Percentiles rank a stretch among this genome's conserved stretches.
phyloP scores from a whole-genome alignment of 1,139 yeast genomes.

The Pneumocystis oryctolagi region DNA sequence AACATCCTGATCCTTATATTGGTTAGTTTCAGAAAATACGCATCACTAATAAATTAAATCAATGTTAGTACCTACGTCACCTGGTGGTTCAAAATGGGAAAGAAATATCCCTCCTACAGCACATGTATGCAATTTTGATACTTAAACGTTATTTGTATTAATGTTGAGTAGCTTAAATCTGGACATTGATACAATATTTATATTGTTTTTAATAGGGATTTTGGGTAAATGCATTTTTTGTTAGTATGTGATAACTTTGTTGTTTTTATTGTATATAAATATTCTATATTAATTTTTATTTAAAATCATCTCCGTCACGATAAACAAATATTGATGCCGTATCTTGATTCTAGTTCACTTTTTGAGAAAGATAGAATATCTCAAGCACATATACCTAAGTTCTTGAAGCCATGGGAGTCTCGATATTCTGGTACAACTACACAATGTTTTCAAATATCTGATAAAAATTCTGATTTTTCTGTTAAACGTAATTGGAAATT shows the following conservation, averaged over 20 bases:
- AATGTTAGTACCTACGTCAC: background rate
- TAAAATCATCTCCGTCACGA: background rate
- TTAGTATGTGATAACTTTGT: background rate
- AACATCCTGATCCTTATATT: constrained; percentile 13
- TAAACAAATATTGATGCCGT: background rate
- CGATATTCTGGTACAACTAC: background rate
- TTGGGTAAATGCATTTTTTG: background rate
- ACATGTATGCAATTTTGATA: background rate
- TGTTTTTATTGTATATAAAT: background rate
- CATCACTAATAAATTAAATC: background rate
- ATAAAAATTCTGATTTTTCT: background rate
- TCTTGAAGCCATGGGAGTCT: background rate
- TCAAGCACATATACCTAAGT: background rate
- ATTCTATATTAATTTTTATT: background rate
- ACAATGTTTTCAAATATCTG: background rate
- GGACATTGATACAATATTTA: background rate
- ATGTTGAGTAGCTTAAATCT: background rate
- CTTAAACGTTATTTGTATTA: background rate
- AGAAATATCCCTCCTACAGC: background rate
- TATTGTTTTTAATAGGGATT: background rate
- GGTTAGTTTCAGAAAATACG: background rate
- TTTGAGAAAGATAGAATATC: background rate
- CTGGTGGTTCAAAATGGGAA: constrained; percentile 2
- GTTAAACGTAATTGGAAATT: background rate
- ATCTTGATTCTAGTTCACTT: background rate